phyloP scores from a whole-genome alignment of 73 alveolate genomes.

The Uronychia setigera region DNA sequence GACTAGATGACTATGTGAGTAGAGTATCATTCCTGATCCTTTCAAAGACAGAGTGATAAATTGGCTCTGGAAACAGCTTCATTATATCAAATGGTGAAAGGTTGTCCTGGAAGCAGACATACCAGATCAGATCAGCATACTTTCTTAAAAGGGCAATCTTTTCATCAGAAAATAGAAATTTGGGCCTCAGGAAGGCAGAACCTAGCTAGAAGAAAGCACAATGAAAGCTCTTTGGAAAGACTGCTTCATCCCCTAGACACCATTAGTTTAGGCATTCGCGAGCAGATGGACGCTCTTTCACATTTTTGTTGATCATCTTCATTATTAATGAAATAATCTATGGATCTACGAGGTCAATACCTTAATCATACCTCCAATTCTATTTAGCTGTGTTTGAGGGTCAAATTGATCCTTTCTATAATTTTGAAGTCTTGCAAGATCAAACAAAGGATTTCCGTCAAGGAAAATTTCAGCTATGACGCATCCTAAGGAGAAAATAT shows the following conservation, averaged over 20 bases:
- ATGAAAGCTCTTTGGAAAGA: conserved; percentile 50
- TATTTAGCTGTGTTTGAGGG: conserved; percentile 51
- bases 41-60: conserved; percentile 44
- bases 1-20: not conserved
- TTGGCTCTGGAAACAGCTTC: conserved; percentile 44
- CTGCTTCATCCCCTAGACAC: conserved; percentile 16
- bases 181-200: conserved; percentile 34
- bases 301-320: conserved; percentile 76
- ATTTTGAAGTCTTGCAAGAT: conserved; percentile 69
- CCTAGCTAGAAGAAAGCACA: conserved; percentile 44
- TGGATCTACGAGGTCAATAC: conserved; percentile 44
- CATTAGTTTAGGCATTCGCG: conserved; percentile 48
- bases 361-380: conserved; percentile 25
- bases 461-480: conserved; percentile 89
- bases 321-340: conserved; percentile 49
- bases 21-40: conserved; percentile 45
- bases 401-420: conserved; percentile 68
- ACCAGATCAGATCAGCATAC: conserved; percentile 44
- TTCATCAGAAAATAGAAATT: conserved; percentile 43
- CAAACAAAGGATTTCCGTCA: conserved; percentile 85
- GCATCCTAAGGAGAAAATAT: conserved; percentile 89
- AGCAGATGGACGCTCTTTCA: conserved; percentile 70
- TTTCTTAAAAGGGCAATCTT: conserved; percentile 47
- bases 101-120: conserved; percentile 43
- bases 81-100: conserved; percentile 15